Percentiles rank a stretch among this genome's conserved stretches.
phyloP scores from a whole-genome alignment of 352 stramenopile genomes.

The Globisporangium orthogonon region DNA sequence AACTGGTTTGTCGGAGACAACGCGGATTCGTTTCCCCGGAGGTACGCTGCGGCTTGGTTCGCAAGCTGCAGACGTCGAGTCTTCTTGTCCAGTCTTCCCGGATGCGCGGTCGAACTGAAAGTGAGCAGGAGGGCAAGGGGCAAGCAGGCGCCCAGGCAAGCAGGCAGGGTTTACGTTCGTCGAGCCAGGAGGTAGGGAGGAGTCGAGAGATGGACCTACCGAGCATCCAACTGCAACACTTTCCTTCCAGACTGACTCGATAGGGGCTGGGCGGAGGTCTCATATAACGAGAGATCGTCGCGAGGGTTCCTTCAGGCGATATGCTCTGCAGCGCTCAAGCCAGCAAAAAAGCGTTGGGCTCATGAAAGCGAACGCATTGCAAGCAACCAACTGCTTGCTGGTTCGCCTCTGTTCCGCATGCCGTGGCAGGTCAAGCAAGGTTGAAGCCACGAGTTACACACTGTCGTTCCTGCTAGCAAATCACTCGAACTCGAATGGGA shows the following conservation, averaged over 20 bases:
- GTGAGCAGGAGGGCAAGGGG: not conserved
- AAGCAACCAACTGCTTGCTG: no score
- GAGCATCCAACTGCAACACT: not conserved
- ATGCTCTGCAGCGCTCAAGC: not conserved
- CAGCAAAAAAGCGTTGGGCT: no score
- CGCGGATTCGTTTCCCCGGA: not conserved
- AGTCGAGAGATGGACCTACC: not conserved
- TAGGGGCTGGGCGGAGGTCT: not conserved
- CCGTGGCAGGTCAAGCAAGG: not conserved
- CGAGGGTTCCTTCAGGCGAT: not conserved
- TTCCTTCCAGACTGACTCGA: conserved; percentile 5
- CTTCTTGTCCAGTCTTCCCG: conserved; percentile 2
- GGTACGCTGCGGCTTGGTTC: conserved; percentile 8
- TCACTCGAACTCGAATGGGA: not conserved
- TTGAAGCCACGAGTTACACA: not conserved
- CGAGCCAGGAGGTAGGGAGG: not conserved
- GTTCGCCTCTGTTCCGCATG: not conserved
- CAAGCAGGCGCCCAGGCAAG: not conserved
- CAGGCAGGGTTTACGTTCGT: not conserved
- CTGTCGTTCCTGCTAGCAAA: not conserved
- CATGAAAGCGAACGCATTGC: no score
- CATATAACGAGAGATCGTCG: not conserved
- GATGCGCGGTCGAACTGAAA: conserved; percentile 11
- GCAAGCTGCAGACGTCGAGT: conserved; percentile 6
- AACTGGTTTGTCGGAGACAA: not conserved